Evolutionary conservation across 2,329 filamentous ascomycete species (phyloP).

Genomic region (Alternaria sp.): DNA sequence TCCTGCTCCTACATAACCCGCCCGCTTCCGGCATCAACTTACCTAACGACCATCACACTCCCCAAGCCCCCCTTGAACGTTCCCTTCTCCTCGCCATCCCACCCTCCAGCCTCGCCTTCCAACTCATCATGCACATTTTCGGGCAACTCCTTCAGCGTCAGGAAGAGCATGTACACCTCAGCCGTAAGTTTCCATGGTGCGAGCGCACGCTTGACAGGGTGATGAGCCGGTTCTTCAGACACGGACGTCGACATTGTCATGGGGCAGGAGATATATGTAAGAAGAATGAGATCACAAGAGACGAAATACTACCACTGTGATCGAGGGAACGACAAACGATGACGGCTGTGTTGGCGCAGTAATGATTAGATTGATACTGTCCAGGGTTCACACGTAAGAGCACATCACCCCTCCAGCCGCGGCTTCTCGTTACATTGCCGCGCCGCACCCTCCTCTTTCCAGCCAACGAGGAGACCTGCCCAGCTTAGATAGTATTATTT

Average conservation of each 20-base stretch:
- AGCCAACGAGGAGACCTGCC: not conserved
- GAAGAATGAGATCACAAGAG: no score
- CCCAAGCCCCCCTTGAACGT: conserved; percentile 41
- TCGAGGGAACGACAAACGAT: not conserved
- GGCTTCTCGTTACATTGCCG: not conserved
- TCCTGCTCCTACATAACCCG: not conserved
- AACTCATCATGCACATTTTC: conserved; percentile 38
- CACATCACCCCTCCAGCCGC: not conserved
- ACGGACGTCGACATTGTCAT: not conserved
- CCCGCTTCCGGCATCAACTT: not conserved
- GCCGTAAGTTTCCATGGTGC: conserved; percentile 40
- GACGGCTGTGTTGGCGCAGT: not conserved
- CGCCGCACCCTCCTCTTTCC: not conserved
- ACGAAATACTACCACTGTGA: no score
- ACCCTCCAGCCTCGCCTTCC: conserved; percentile 32
- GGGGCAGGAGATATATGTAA: not conserved
- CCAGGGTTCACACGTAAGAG: not conserved
- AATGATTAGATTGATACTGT: not conserved
- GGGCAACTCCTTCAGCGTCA: conserved; percentile 34
- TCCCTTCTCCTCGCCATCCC: conserved; percentile 25
- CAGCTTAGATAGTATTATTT: not conserved
- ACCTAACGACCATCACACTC: conserved; percentile 37
- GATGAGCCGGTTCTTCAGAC: conserved; percentile 13
- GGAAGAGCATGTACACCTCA: conserved; percentile 38
- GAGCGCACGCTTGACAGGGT: conserved; percentile 34